phyloP scores from a whole-genome alignment of 2,329 filamentous ascomycete genomes.

The Colletotrichum horii region DNA sequence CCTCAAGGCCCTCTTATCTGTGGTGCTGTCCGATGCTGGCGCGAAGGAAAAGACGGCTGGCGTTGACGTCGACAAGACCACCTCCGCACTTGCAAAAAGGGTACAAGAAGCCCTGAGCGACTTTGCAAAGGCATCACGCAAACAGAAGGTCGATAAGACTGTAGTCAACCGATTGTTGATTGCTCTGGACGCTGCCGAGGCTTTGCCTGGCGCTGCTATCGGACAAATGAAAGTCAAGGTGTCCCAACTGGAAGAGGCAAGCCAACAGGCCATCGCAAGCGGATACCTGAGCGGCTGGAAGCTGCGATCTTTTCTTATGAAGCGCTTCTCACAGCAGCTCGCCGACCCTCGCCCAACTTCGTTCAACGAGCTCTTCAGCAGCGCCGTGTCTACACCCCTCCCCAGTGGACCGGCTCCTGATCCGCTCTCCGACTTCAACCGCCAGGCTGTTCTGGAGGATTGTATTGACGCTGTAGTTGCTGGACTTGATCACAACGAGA shows the following conservation, averaged over 20 bases:
- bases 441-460: conserved; percentile 30
- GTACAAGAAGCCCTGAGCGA: conserved; percentile 4
- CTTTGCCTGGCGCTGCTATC: conserved; percentile 31
- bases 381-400: not conserved
- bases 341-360: conserved; percentile 35
- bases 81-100: not conserved
- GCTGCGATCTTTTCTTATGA: conserved; percentile 47
- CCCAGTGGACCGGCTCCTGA: not conserved
- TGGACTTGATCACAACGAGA: conserved; percentile 33
- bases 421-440: conserved; percentile 5
- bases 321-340: conserved; percentile 36
- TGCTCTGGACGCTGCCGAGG: conserved; percentile 27
- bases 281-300: conserved; percentile 50
- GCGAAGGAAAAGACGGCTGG: conserved; percentile 6
- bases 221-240: conserved; percentile 36
- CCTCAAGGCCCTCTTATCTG: conserved; percentile 36
- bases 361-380: conserved; percentile 29
- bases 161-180: conserved; percentile 6
- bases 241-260: conserved; percentile 39
- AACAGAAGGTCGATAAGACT: conserved; percentile 2
- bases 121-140: conserved; percentile 9
- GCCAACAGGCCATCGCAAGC: conserved; percentile 34
- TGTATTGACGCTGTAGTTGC: conserved; percentile 36
- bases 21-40: conserved; percentile 31
- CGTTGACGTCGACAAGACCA: not conserved